Base-by-base conservation (phyloP, 192 early-diverging fungal genomes). In the Dimargaris xerosporica region DNA sequence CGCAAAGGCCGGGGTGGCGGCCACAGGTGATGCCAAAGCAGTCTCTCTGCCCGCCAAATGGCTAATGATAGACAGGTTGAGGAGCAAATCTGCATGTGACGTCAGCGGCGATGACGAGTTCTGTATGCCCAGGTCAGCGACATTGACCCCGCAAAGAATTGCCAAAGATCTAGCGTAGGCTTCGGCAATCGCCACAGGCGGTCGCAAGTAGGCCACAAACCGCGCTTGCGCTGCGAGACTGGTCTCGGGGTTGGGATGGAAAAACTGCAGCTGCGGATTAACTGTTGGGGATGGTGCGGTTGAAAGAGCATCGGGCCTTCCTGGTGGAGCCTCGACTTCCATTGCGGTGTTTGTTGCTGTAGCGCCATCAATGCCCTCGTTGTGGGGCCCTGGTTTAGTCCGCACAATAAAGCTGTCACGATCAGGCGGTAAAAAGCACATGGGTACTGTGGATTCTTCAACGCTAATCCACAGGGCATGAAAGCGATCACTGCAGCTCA, bases 361-460 rank as follows among this genome's bases (percentile, higher is more conserved):
- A 17, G 44, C 17, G 44, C 11, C 17, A 45, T 10, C 17, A 45
- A 13, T 17, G 44, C 44, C 44, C 11, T 17, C 44, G 17, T 10
- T 45, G 17, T 10, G 44, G 44, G 44, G 11, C 10, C 17, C 44
- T 10, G 17, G 44, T 45, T 45, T 10, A 17, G 44, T 45, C 10
- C 17, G 17, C 44, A 45, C 17, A 13, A 55, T 29, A 23, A 55
- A 55, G 4, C 54, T 29, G 28, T 29, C 5, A 6, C 16, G 15
- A 29, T 29, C 28, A 15, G 21, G 17, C 1, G 56, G 56, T 11
- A 59, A 34, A 39, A 59, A 59, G 41, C 56, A 59, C 2, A 42
- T 59, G 2, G 56, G 56, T 34, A 59, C 56, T 11, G 56, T 59
- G 16, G 56, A 59, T 29, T 59, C 56, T 15, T 59, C 56, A 16